Percentiles rank a stretch among this genome's conserved stretches.
These are phyloP conservation scores for Musa balbisiana DNA, from an alignment of 202 grass and related monocot genomes.

Conservation along the genomic window DNA sequence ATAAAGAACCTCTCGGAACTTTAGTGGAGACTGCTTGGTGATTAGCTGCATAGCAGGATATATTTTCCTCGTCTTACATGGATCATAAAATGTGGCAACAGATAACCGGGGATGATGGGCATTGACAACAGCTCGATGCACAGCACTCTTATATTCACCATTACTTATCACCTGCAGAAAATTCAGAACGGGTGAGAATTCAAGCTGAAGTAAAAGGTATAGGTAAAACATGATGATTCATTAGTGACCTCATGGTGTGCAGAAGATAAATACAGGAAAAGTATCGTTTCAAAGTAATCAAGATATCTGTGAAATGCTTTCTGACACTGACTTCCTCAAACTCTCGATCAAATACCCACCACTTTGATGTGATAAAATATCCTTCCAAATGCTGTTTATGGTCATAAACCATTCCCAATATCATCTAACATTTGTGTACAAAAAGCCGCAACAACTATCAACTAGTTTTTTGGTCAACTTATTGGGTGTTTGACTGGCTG, in stretches of 20 bases:
- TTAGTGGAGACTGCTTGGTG: constrained; percentile 36
- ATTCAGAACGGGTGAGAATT: constrained; percentile 4
- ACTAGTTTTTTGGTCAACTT: too few relatives aligned
- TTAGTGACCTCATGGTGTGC: background rate
- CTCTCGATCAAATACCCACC: too few relatives aligned
- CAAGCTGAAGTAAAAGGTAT: background rate
- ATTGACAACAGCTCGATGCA: constrained; percentile 80
- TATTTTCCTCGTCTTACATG: constrained; percentile 63
- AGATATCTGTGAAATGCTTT: background rate
- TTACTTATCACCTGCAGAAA: constrained; percentile 75
- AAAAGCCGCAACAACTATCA: too few relatives aligned
- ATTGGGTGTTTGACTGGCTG: too few relatives aligned
- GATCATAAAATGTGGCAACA: constrained; percentile 84
- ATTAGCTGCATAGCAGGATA: constrained; percentile 50
- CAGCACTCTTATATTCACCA: constrained; percentile 61
- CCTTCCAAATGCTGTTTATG: too few relatives aligned
- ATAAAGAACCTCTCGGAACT: constrained; percentile 67
- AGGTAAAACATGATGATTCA: background rate
- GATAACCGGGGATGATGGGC: constrained; percentile 51
- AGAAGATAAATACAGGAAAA: background rate
- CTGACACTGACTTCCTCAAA: too few relatives aligned
- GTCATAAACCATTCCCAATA: too few relatives aligned
- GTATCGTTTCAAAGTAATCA: background rate
- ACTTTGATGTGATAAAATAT: too few relatives aligned
- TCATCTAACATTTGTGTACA: too few relatives aligned